Percentiles rank a stretch among this genome's conserved stretches.
These are phyloP conservation scores for Guillardia theta DNA, from an alignment of 78 protist genomes.

Conservation along the genomic window DNA sequence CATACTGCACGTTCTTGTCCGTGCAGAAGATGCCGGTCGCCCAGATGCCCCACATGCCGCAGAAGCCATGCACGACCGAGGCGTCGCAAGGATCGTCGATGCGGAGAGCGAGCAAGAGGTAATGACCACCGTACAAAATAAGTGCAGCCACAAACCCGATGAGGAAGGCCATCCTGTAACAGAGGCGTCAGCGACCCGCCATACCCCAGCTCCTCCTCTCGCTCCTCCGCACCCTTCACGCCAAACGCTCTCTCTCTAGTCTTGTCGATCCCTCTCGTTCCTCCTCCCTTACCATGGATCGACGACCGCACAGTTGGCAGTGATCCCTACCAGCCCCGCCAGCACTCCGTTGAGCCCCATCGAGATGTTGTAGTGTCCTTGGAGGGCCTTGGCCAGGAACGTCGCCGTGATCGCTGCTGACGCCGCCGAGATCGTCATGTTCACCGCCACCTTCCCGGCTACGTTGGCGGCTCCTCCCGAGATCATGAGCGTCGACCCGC, in stretches of 20 bases:
- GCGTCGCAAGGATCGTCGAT: slow-evolving; percentile 89
- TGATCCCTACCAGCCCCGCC: slow-evolving; percentile 57
- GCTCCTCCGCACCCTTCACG: too few species aligned
- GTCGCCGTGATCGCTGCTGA: slow-evolving; percentile 51
- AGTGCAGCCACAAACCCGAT: slow-evolving; percentile 51
- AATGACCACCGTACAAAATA: background rate
- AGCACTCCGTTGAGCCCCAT: slow-evolving; percentile 43
- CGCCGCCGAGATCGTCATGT: background rate
- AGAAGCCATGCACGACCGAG: slow-evolving; percentile 69
- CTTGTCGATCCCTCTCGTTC: too few species aligned
- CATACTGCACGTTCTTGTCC: slow-evolving; percentile 8
- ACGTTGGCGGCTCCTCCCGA: background rate
- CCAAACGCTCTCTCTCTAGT: too few species aligned
- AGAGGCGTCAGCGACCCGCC: slow-evolving; percentile 28
- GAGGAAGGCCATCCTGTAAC: slow-evolving; percentile 43
- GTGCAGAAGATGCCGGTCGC: slow-evolving; percentile 36
- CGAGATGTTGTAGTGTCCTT: background rate
- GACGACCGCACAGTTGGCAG: slow-evolving; percentile 49
- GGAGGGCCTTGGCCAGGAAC: background rate
- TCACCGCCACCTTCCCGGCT: background rate
- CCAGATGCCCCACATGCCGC: slow-evolving; percentile 78
- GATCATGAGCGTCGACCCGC: slow-evolving; percentile 51
- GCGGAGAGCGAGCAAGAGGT: background rate
- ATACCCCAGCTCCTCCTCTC: slow-evolving; percentile 4
- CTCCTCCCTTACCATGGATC: too few species aligned